Conservation (phyloP, 2,329 filamentous ascomycete species). For the Blastomyces parvus region DNA sequence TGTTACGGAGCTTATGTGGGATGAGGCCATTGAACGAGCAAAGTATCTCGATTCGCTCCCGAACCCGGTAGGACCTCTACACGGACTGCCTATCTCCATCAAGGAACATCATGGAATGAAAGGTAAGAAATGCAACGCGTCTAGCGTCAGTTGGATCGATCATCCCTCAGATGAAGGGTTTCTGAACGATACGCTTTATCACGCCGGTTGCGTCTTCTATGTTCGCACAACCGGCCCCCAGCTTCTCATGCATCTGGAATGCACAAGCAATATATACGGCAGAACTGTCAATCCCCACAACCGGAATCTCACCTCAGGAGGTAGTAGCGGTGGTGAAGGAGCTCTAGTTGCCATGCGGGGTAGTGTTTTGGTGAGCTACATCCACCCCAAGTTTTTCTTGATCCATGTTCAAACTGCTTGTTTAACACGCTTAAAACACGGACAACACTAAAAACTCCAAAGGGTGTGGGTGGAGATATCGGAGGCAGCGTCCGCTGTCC, state of each 20-base stretch:
- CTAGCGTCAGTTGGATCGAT: conserved; percentile 25
- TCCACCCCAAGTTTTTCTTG: background rate
- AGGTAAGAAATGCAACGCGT: conserved; percentile 47
- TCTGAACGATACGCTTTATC: conserved; percentile 49
- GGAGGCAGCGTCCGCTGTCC: conserved; percentile 39
- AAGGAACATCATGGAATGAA: conserved; percentile 40
- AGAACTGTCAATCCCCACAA: conserved; percentile 56
- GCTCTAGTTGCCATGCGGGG: conserved; percentile 51
- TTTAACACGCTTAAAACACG: background rate
- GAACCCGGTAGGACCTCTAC: conserved; percentile 47
- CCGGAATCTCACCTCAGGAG: conserved; percentile 50
- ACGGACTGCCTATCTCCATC: conserved; percentile 50
- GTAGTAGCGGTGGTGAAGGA: conserved; percentile 57
- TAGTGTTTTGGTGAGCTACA: conserved; percentile 40
- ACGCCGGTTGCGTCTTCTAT: conserved; percentile 55
- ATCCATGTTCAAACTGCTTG: background rate
- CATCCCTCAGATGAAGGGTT: conserved; percentile 29
- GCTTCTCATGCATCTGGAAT: conserved; percentile 47
- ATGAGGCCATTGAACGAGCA: conserved; percentile 40
- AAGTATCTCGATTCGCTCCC: conserved; percentile 38
- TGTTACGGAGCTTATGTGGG: conserved; percentile 45
- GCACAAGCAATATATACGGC: conserved; percentile 53
- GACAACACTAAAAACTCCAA: conserved; percentile 27
- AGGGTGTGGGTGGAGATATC: conserved; percentile 57
- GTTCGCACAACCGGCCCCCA: conserved; percentile 61